phyloP scores from a whole-genome alignment of 2,329 filamentous ascomycete species.

The Trichoderma cornu-damae region DNA sequence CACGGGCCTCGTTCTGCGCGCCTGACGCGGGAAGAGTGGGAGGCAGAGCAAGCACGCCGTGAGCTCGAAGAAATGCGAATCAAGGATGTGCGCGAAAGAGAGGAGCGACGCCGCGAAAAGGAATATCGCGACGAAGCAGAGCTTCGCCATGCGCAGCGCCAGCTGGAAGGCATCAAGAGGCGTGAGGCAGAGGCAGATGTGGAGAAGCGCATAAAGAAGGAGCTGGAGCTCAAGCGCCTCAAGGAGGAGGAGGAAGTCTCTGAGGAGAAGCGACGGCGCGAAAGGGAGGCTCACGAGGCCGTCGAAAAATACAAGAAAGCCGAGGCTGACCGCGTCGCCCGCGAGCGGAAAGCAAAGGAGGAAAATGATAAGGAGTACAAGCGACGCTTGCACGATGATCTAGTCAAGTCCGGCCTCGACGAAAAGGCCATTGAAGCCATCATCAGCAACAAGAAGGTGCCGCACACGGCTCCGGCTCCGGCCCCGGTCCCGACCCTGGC shows the following conservation, averaged over 20 bases:
- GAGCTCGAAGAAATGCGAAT: conserved; percentile 44
- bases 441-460: conserved; percentile 50
- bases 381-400: conserved; percentile 51
- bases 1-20: conserved; percentile 35
- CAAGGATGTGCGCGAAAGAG: conserved; percentile 36
- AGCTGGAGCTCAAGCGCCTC: conserved; percentile 47
- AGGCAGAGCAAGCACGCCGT: conserved; percentile 36
- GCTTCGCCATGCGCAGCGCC: conserved; percentile 44
- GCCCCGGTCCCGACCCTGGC: conserved; percentile 7
- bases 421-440: conserved; percentile 56
- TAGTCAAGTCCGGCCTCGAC: conserved; percentile 54
- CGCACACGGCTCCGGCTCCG: conserved; percentile 13
- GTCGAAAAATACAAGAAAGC: conserved; percentile 47
- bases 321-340: conserved; percentile 43
- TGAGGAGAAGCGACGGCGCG: conserved; percentile 28
- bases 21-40: conserved; percentile 42
- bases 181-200: conserved; percentile 43
- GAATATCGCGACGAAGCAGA: conserved; percentile 45
- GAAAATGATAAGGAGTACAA: conserved; percentile 51
- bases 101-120: conserved; percentile 35
- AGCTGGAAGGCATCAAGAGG: conserved; percentile 44
- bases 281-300: conserved; percentile 26
- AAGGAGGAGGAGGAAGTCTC: conserved; percentile 33
- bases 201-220: conserved; percentile 48
- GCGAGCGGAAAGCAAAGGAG: conserved; percentile 45